Evolutionary conservation across 805 yeast species (phyloP), one percentile per base, ranked within the genome.

Genomic region (Pichia eremophila): DNA sequence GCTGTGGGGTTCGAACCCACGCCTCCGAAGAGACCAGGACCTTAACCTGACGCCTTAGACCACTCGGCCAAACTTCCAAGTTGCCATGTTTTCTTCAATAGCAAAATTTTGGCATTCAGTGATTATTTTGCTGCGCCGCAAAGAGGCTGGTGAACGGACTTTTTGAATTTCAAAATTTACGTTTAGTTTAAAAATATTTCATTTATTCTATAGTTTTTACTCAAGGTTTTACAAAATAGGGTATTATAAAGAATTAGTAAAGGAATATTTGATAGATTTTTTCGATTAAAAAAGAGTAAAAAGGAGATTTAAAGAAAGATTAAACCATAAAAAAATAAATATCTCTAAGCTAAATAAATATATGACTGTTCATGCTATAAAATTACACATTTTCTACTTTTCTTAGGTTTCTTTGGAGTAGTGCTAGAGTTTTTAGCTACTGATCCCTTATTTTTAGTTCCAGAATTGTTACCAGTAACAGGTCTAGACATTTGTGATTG

Each of bases 1-100:
- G 77, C 81, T 79, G 83, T 77, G 85, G 81, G 85, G 78, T 80
- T 80, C 85, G 85, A 80, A 80, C 85, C 81, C 85, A 76, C 84
- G 85, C 85, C 84, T 78, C 85, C 83, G 83, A 69, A 79, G 85
- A 79, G 84, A 80, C 78, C 79, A 76, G 81, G 81, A 78, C 85
- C 67, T 63, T 63, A 63, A 63, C 67, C 67, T 63, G 67, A 63
- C 67, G 67, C 67, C 67, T 63, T 63, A 63, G 67, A 63, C 67
- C 67, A 63, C 67, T 63, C 67, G 67, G 67, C 66, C 66, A 62
- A 63, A 57, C 82, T 79, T 63, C 67, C 67, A 10, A 22, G 41
- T 22, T 43, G 39, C 12, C 14, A 10, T 17, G 8, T 8, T 36
- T 17, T 9, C 22, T 36, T 44, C 22, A 4, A 34, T 11, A 15